Evolutionary conservation across 108 stramenopile species (phyloP).

Genomic region (Cyclotella choctawhatcheeana): DNA sequence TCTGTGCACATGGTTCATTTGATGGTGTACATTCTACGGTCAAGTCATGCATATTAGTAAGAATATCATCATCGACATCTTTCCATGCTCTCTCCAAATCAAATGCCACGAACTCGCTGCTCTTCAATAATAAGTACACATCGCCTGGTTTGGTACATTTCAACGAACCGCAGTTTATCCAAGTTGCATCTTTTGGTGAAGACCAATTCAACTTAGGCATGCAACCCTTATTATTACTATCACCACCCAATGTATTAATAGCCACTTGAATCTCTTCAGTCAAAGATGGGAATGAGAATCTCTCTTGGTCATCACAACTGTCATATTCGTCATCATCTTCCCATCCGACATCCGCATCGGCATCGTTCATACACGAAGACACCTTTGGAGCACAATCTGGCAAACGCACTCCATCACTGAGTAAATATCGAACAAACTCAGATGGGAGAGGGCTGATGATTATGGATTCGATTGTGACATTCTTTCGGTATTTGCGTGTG

Average conservation of each 20-base stretch:
- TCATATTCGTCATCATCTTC: conserved; percentile 24
- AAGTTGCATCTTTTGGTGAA: conserved; percentile 89
- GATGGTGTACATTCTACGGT: too few species aligned
- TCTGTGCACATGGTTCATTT: not conserved
- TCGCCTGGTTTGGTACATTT: conserved; percentile 88
- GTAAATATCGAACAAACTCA: conserved; percentile 79
- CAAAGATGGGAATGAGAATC: conserved; percentile 34
- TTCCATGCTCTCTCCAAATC: conserved; percentile 87
- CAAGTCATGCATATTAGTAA: not conserved
- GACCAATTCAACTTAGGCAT: conserved; percentile 94
- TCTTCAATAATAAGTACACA: conserved; percentile 93
- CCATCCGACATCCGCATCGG: conserved; percentile 40
- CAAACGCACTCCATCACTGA: conserved; percentile 84
- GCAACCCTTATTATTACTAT: conserved; percentile 55
- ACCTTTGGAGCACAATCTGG: conserved; percentile 68
- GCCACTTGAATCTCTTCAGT: conserved; percentile 45
- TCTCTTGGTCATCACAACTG: conserved; percentile 36
- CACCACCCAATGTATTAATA: conserved; percentile 29
- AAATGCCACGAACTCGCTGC: conserved; percentile 87
- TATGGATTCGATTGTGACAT: conserved; percentile 69
- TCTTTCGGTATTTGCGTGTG: conserved; percentile 38
- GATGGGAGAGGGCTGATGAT: conserved; percentile 62
- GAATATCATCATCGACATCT: conserved; percentile 15
- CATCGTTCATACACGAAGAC: conserved; percentile 63
- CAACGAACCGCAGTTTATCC: conserved; percentile 92